phyloP scores from a whole-genome alignment of 768 basidiomycete species.

The Tricholoma bakamatsutake region DNA sequence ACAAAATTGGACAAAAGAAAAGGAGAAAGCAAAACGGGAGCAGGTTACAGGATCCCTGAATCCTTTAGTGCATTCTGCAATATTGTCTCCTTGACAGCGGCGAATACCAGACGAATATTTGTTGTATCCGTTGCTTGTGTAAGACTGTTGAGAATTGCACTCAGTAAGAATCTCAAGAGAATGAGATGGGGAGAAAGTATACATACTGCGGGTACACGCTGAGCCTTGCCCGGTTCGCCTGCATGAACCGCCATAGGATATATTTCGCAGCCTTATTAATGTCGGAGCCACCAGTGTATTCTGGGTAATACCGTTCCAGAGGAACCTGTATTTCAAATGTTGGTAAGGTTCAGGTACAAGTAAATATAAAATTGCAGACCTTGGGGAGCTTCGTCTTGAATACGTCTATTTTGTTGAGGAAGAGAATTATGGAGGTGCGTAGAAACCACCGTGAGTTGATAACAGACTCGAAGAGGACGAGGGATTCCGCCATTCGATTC shows the following conservation, averaged over 20 bases:
- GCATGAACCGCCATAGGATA: conserved; percentile 93
- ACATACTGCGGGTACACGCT: conserved; percentile 90
- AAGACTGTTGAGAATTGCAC: not conserved
- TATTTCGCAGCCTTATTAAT: conserved; percentile 95
- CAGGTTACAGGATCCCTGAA: conserved; percentile 10
- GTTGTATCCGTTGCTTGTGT: conserved; percentile 16
- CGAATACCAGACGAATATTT: conserved; percentile 12
- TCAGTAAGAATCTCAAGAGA: no score
- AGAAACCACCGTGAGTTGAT: conserved; percentile 94
- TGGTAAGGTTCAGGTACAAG: not conserved
- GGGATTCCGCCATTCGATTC: conserved; percentile 93
- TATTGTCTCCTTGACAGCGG: conserved; percentile 14
- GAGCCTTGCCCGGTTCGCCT: conserved; percentile 76
- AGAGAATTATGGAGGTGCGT: conserved; percentile 86
- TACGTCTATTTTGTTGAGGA: conserved; percentile 92
- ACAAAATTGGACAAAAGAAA: no score
- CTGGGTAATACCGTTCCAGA: conserved; percentile 76
- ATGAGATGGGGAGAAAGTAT: not conserved
- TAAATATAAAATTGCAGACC: conserved; percentile 14
- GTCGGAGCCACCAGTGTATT: conserved; percentile 84
- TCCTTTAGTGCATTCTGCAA: conserved; percentile 12
- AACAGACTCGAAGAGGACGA: conserved; percentile 88
- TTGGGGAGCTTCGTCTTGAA: conserved; percentile 84
- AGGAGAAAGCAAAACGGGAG: no score
- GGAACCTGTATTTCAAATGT: conserved; percentile 42